Base-by-base conservation (phyloP, 164 flowering plant genomes). In the Macadamia integrifolia region DNA sequence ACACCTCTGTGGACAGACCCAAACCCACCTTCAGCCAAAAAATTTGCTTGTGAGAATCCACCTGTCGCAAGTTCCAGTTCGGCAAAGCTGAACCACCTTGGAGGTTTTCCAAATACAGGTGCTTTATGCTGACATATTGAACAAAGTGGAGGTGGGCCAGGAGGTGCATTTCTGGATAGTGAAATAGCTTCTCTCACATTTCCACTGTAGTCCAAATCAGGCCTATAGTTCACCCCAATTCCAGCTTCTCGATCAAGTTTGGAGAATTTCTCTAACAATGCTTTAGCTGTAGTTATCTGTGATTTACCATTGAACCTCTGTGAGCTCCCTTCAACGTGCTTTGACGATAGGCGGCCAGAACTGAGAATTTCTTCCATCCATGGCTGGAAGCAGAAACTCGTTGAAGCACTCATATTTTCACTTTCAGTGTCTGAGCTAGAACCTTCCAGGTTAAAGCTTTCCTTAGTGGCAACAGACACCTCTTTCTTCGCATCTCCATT, bases 21-120 rank as follows among this genome's bases (percentile, higher is more conserved):
- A 85, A 82, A 94, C 49, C 98, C 98, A 75, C 98, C 98, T 85
- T 92, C 97, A 17, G 98, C 97, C 80, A 93, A 78, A 76, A 93
- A 93, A 81, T 90, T 91, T 68, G 69, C 79, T 56, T 76, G 74
- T 6, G 96, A 85, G 81, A 93, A 93, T 60, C 93, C 89, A 74
- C 79, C 78, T 1, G 98, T 93, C n/a, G 97, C 97, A 62, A 70
- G 78, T 69, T 87, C 92, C 56, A 93, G 78, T 71, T 93, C 97
- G 59, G 80, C 81, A 76, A 83, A 93, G 50, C 84, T 80, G 75
- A 91, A 93, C 87, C 86, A 82, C 76, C 79, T 83, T 12, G 96
- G 96, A 72, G 97, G 97, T 72, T 84, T 85, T 58, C 97, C 97
- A 75, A 93, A 88, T 13, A 77, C 76, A 31, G 97, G 96, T 40